Percentiles rank a stretch among this genome's conserved stretches.
These are phyloP conservation scores for Avena eriantha DNA, from an alignment of 176 grass and related monocot species.

Conservation along the genomic window DNA sequence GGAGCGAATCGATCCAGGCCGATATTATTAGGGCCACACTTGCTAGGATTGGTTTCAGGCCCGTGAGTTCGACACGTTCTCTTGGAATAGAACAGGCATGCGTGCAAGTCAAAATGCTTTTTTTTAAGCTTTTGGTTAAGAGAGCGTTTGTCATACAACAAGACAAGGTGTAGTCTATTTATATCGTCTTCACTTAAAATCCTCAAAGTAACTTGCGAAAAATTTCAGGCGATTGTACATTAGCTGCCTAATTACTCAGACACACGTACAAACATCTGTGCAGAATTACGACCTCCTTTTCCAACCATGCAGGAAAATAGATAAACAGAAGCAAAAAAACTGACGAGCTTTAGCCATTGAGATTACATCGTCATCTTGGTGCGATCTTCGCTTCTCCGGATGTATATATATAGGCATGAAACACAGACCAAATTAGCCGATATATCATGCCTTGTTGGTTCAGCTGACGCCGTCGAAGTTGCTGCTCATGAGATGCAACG, in stretches of 20 bases:
- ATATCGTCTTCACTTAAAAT: not conserved
- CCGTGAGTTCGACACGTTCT: not conserved
- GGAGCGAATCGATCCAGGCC: too few relatives aligned
- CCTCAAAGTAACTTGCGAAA: not conserved
- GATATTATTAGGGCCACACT: too few relatives aligned
- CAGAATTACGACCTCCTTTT: not conserved
- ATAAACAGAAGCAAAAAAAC: not conserved
- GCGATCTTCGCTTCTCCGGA: not conserved
- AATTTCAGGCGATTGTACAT: not conserved
- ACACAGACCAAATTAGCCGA: too few relatives aligned
- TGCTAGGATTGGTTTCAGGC: not conserved
- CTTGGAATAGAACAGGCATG: not conserved
- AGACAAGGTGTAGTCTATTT: not conserved
- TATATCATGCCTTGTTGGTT: not conserved
- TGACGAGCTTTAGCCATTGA: not conserved
- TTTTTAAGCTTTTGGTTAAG: not conserved
- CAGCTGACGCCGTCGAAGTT: constrained; percentile 36
- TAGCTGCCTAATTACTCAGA: not conserved
- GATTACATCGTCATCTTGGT: not conserved
- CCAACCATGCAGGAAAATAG: not conserved
- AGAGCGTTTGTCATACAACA: not conserved
- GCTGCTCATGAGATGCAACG: constrained; percentile 56
- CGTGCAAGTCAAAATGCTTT: not conserved
- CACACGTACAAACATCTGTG: not conserved
- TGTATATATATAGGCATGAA: not conserved